phyloP scores from a whole-genome alignment of 352 stramenopile species.

The Hyaloperonospora arabidopsidis region DNA sequence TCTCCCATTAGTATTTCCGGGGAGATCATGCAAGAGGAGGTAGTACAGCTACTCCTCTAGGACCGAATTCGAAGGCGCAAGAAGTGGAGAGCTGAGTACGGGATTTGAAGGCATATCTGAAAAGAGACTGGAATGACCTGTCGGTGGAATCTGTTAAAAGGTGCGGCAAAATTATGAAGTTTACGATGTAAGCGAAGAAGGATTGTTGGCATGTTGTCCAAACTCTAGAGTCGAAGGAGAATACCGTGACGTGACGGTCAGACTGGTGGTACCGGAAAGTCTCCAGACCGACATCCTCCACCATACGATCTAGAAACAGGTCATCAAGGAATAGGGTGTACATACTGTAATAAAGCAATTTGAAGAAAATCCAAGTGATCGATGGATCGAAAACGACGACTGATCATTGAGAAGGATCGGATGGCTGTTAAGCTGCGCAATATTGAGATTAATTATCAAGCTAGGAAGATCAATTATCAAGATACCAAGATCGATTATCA shows the following conservation, averaged over 20 bases:
- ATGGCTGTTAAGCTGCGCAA: too few species aligned
- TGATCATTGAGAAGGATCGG: too few species aligned
- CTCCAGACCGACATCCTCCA: neutral
- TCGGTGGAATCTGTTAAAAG: neutral
- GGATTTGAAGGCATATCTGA: constrained; percentile 3
- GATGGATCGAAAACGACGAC: too few species aligned
- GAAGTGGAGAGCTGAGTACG: constrained; percentile 1
- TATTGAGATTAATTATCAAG: too few species aligned
- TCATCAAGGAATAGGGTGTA: constrained; percentile 1
- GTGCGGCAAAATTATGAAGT: neutral
- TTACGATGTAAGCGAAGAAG: neutral
- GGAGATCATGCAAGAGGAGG: neutral
- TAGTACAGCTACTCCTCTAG: neutral
- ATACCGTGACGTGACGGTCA: too few species aligned
- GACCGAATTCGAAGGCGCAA: constrained; percentile 2
- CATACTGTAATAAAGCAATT: too few species aligned
- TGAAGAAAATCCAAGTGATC: too few species aligned
- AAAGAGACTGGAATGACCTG: neutral
- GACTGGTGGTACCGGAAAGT: constrained; percentile 3
- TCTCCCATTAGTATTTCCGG: neutral
- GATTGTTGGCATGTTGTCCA: too few species aligned
- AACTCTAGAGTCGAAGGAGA: neutral
- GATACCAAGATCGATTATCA: too few species aligned
- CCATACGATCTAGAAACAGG: neutral
- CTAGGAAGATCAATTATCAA: too few species aligned